Base-by-base conservation (phyloP, 208 protist species). In the Lotmaria passim region DNA sequence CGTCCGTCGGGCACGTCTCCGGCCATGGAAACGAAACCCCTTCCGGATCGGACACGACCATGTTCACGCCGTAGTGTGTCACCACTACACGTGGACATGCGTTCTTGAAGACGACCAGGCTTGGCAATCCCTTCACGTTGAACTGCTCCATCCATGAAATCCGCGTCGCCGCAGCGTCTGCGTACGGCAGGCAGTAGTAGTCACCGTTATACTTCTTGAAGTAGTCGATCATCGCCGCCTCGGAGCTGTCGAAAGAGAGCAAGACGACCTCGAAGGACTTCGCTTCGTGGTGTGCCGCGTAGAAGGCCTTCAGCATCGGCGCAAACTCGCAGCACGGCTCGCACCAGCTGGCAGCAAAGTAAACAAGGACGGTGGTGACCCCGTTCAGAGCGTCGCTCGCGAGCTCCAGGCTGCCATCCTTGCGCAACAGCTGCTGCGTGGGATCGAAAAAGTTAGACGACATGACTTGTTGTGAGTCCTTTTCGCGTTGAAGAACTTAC, bases 291-390 rank as follows among this genome's bases (percentile, higher is more conserved):
- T 44, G 73, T 5, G 3, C 8, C 15, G 83, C 69, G 69, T 93
- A 96, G 60, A 87, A 84, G 47, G 78, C 58, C 15, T 46, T 61
- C 11, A 96, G 79, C 36, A 61, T 31, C n/a, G 87, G 86, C 6
- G 90, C 93, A 75, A 93, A 93, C 26, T 50, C 63, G 28, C 86
- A 70, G 80, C 90, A 93, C 14, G 90, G 86, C 8, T 82, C 84
- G 76, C 90, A 96, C 90, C 90, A 96, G 56, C 83, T 78, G 38
- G 90, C 90, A 26, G 75, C 81, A 59, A 93, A 93, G 82, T 96
- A 96, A 33, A 89, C 73, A 11, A 83, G 74, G 0, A 86, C 74
- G 26, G 57, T 76, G 26, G 64, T 31, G 38, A 24, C 30, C 23
- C 33, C 56, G 23, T 17, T 11, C 17, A 58, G 52, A 12, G 63